Percentiles rank a stretch among this genome's conserved stretches.
These are phyloP conservation scores for Diutina mesorugosa DNA, from an alignment of 1,139 yeast genomes.

Conservation along the genomic window DNA sequence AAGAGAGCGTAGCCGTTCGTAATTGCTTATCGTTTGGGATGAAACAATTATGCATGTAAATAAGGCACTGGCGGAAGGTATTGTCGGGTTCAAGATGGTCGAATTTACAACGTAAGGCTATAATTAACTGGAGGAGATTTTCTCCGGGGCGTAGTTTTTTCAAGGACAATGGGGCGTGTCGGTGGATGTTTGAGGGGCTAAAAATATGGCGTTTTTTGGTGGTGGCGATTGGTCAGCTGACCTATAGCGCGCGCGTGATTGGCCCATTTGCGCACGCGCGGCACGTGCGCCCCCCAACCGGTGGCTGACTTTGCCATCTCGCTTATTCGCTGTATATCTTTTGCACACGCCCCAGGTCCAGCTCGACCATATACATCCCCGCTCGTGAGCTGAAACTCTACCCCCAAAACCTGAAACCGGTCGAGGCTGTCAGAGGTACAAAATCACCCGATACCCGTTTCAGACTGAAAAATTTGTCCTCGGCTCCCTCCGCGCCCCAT, in stretches of 20 bases:
- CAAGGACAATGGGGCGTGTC: too few relatives aligned
- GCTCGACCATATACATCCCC: neutral
- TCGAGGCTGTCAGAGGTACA: neutral
- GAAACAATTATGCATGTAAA: too few relatives aligned
- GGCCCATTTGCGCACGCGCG: neutral
- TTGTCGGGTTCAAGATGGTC: too few relatives aligned
- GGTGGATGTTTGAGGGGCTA: too few relatives aligned
- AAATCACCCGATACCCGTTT: neutral
- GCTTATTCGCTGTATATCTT: neutral
- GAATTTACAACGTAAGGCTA: too few relatives aligned
- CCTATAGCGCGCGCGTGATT: neutral
- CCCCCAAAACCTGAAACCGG: neutral
- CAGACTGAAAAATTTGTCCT: neutral
- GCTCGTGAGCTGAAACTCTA: too few relatives aligned
- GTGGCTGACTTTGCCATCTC: neutral
- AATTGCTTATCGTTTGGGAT: too few relatives aligned
- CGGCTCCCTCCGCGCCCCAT: too few relatives aligned
- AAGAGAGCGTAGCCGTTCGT: too few relatives aligned
- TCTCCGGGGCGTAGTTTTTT: too few relatives aligned
- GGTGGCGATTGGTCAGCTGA: neutral
- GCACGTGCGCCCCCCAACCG: neutral
- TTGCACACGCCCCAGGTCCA: neutral
- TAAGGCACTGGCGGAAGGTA: too few relatives aligned
- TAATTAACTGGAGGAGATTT: too few relatives aligned
- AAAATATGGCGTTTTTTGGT: neutral